Conservation (phyloP, 345 rosid species). For the Chamaenerion angustifolium region DNA sequence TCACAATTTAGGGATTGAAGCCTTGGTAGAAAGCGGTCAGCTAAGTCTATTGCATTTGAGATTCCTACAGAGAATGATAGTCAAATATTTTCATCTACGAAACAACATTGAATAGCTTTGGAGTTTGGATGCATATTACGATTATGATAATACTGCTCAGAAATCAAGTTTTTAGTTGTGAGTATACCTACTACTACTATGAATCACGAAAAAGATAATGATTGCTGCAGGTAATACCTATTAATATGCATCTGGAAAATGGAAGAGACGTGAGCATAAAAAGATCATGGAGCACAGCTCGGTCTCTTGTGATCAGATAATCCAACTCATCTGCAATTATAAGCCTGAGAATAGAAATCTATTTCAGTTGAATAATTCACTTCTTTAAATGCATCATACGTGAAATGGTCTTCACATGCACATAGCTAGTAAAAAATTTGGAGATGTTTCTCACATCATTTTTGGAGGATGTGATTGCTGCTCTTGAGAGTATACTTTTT, state of each 20-base stretch:
- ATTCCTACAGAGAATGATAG: constrained; percentile 35
- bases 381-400: no score
- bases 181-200: no score
- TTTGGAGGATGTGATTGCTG: constrained; percentile 24
- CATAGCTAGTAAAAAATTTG: not conserved
- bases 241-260: constrained; percentile 58
- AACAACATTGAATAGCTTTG: not conserved
- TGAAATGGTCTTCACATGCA: not conserved
- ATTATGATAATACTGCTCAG: not conserved
- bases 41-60: constrained; percentile 86
- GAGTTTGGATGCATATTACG: not conserved
- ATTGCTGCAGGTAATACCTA: constrained; percentile 30
- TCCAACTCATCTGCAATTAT: constrained; percentile 85
- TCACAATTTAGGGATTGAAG: constrained; percentile 70
- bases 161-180: not conserved
- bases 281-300: constrained; percentile 80
- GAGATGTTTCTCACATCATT: constrained; percentile 50
- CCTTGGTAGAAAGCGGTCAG: constrained; percentile 84
- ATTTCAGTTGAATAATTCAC: constrained; percentile 2
- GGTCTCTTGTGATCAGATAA: constrained; percentile 70
- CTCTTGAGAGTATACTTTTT: constrained; percentile 44
- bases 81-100: not conserved
- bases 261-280: constrained; percentile 87
- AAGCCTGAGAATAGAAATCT: constrained; percentile 31
- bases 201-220: no score